Base-by-base conservation (phyloP, 306 rosid genomes). In the Gynostemma pentaphyllum region DNA sequence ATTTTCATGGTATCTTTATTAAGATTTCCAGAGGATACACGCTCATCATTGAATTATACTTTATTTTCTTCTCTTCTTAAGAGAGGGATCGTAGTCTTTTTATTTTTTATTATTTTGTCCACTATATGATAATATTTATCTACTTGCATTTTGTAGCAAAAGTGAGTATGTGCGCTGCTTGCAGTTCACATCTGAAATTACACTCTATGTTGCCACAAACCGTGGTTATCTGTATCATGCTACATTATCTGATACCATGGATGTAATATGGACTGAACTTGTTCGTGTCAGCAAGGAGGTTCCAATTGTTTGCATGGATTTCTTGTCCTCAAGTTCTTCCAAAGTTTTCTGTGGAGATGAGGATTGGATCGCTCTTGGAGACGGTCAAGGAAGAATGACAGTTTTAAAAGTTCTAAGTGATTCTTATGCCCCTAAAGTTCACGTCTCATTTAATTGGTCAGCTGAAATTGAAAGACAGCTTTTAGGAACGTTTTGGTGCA, bases 401-500 rank as follows among this genome's bases (percentile, higher is more conserved):
- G 63, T 84, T 70, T 64, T 81, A 37, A 79, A 67, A 72, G 90
- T 86, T 75, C 36, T 76, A 22, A 16, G 57, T 30, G 60, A 57
- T 73, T 70, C 50, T 61, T 72, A 49, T 68, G 30, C 79, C 73
- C 87, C 90, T 65, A 76, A 76, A 72, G 73, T 78, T 61, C 78
- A 66, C 54, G 56, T 70, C 72, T 49, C 79, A 59, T 73, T 76
- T 73, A 69, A 83, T 52, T 92, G 95, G 96, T 72, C 71, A 28
- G 96, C 99, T 69, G 99, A 79, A 75, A 76, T n/a, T 72, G 95
- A 92, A 77, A 81, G 96, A 76, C 99, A 82, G 67, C 95, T 92
- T 57, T 79, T 92, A 74, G 90, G 95, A 72, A 68, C 85, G 57
- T 76, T 79, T 81, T 88, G 99, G 96, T 88, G 90, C 85, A 86